Evolutionary conservation across 495 filamentous ascomycete species (phyloP), one percentile per base, ranked within the genome.

Genomic region (Aspergillus asperescens): DNA sequence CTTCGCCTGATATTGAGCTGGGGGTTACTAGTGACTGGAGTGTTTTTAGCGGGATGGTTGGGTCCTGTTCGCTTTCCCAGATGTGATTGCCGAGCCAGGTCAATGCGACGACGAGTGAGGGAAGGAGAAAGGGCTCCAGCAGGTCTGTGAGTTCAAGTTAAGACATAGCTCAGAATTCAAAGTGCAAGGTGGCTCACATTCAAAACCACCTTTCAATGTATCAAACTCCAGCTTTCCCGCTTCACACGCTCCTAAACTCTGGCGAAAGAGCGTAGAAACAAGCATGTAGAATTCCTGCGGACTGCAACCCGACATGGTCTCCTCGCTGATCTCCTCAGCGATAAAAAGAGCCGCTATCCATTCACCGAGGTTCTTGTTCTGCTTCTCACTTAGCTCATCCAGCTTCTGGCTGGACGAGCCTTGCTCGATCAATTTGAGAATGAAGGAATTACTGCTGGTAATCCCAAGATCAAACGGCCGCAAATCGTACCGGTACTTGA

Each of bases 251-350:
- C 86, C 75, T 1, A 95, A 78, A 38, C 86, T 89, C 57, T 97
- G 89, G 49, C 85, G 78, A 61, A 97, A 95, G 0, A 97, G 68
- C 1, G 91, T 93, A 7, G 90, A 84, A 4, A 95, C 84, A n/a
- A 98, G 81, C 15, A 87, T 70, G 60, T 96, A 96, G 62, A 97
- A 98, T 25, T 95, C 88, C 58, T 95, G 90, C 1, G 93, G 94
- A 20, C 85, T 88, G 60, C 93, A 97, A 1, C 85, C 82, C 7
- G 89, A 85, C 86, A 96, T 90, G 5, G 94, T 80, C 48, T 95
- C 92, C 59, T 98, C 91, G 42, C 72, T 81, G 55, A 94, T 89
- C 7, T 84, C 81, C 61, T 95, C 88, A 3, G 79, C 83, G 44
- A 90, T 87, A 55, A 94, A 96, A 3, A 98, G 78, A 12, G 88